phyloP scores from a whole-genome alignment of 192 early-diverging fungal genomes.

The Pilobolus umbonatus region DNA sequence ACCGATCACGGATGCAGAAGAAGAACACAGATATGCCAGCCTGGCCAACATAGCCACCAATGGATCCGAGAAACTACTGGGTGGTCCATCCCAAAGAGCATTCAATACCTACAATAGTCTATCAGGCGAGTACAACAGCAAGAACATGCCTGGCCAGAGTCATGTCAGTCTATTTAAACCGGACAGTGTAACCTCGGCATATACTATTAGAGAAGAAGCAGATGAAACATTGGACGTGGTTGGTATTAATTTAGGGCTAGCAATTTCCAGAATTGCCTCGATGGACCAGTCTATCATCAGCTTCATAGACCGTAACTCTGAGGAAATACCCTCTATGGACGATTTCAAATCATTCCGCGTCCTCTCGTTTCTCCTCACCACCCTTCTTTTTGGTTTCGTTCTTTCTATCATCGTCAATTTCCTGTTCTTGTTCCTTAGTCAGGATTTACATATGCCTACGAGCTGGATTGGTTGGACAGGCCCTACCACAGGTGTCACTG shows the following conservation, averaged over 20 bases:
- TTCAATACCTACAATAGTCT: too few species aligned
- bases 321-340: not conserved
- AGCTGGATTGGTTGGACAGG: conserved; percentile 36
- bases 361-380: conserved; percentile 23
- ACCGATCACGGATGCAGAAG: not conserved
- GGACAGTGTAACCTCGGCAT: conserved; percentile 8
- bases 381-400: conserved; percentile 28
- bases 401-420: conserved; percentile 31
- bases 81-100: not conserved
- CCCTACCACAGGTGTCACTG: conserved; percentile 29
- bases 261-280: conserved; percentile 12
- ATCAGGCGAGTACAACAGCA: not conserved
- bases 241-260: conserved; percentile 17
- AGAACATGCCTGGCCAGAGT: not conserved
- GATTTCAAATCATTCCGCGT: conserved; percentile 16
- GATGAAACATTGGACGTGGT: conserved; percentile 17
- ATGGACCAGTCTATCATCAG: conserved; percentile 15
- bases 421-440: conserved; percentile 27
- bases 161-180: conserved; percentile 11
- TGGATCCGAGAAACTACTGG: not conserved
- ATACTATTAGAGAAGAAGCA: conserved; percentile 19
- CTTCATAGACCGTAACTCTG: not conserved
- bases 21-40: not conserved
- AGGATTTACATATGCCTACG: conserved; percentile 28
- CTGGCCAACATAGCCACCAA: not conserved